phyloP scores from a whole-genome alignment of 164 flowering plant species.

The Magnolia kwangsiensis region DNA sequence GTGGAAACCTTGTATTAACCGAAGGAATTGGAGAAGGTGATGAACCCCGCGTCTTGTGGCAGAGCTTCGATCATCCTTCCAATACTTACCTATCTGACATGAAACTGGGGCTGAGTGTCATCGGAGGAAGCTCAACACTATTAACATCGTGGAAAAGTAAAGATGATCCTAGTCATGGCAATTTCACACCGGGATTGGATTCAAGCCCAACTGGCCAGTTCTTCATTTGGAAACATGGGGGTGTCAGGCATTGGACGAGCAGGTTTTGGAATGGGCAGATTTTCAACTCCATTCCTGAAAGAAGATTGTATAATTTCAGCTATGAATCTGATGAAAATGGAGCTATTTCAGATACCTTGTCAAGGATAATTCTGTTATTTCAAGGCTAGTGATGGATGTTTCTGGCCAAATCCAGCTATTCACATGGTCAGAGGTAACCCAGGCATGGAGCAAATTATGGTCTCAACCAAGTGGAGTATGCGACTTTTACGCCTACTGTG shows the following conservation, averaged over 20 bases:
- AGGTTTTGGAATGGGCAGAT: background rate
- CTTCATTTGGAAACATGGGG: background rate
- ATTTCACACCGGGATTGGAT: background rate
- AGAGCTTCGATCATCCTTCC: slow-evolving; percentile 17
- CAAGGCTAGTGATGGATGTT: background rate
- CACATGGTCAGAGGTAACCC: background rate
- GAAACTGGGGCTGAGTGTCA: slow-evolving; percentile 4
- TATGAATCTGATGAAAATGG: background rate
- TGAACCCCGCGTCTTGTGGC: slow-evolving; percentile 1
- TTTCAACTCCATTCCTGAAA: background rate
- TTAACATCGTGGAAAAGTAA: background rate
- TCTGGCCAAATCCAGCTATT: background rate
- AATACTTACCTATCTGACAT: slow-evolving; percentile 12
- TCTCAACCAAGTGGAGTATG: background rate
- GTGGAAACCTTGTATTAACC: slow-evolving; percentile 6
- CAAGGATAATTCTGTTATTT: background rate
- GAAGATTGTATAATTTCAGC: background rate
- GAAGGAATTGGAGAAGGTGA: background rate
- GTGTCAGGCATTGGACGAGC: background rate
- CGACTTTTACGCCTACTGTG: background rate
- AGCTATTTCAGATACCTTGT: background rate
- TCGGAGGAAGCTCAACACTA: background rate
- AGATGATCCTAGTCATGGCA: slow-evolving; percentile 7
- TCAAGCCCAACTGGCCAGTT: background rate
- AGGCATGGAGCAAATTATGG: background rate